Evolutionary conservation across 371 early-diverging fungal species (phyloP).

Genomic region (Blastocladiella emersonii): DNA sequence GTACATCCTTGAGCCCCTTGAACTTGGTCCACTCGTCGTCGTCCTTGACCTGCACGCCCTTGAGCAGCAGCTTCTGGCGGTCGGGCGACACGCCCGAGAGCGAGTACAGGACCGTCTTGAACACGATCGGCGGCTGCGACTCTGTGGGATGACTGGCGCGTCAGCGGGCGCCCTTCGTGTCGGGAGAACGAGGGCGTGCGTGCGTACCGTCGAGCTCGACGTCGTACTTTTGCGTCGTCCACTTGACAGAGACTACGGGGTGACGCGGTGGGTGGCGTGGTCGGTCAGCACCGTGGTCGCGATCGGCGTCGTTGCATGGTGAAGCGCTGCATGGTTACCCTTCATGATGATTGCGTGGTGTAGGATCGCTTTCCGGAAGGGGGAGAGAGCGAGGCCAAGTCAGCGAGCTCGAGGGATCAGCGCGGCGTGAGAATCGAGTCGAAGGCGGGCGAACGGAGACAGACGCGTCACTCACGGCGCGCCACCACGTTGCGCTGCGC

Average conservation of each 20-base stretch:
- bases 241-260: constrained; percentile 3
- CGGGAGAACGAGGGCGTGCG: not conserved
- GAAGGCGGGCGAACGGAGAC: no score
- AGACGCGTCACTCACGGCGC: no score
- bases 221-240: constrained; percentile 1
- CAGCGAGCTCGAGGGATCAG: no score
- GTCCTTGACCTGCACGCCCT: constrained; percentile 90
- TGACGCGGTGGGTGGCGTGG: no score
- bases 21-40: constrained; percentile 51
- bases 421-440: no score
- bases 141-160: not conserved
- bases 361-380: no score
- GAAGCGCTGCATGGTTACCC: no score
- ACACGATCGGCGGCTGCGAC: constrained; percentile 52
- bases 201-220: not conserved
- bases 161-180: not conserved
- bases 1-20: constrained; percentile 3
- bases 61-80: constrained; percentile 83
- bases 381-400: no score
- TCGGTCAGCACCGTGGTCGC: no score
- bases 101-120: constrained; percentile 83
- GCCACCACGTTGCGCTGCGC: no score
- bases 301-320: no score
- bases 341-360: no score
- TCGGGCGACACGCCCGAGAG: constrained; percentile 87